Percentiles rank a stretch among this genome's conserved stretches.
phyloP scores from a whole-genome alignment of 169 alveolate genomes.

The Plasmodium malariae region DNA sequence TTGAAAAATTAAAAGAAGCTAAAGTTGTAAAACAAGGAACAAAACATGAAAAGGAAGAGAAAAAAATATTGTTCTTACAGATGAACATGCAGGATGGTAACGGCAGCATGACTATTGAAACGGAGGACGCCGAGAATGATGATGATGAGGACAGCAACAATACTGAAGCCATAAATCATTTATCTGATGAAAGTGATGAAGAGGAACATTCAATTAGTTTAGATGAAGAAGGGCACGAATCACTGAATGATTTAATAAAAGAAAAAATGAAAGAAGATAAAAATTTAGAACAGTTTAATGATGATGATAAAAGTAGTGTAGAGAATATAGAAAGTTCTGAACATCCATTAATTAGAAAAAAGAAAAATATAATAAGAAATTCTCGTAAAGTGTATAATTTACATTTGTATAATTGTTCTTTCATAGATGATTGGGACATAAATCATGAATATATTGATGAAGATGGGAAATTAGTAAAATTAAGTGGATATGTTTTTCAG shows the following conservation, averaged over 20 bases:
- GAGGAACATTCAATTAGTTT: no score
- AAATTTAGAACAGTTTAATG: constrained; percentile 23
- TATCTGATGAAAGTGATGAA: not conserved
- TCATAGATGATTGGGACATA: constrained; percentile 73
- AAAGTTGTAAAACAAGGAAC: not conserved
- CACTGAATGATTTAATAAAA: not conserved
- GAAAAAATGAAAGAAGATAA: constrained; percentile 59
- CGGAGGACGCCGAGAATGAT: not conserved
- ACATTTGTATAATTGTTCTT: constrained; percentile 61
- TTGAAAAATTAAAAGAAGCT: not conserved
- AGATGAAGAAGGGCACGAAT: not conserved
- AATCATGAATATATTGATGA: constrained; percentile 69
- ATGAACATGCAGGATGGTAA: not conserved
- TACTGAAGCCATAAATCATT: not conserved
- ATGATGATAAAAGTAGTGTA: constrained; percentile 9
- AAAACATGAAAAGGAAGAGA: not conserved
- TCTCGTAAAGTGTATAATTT: constrained; percentile 66
- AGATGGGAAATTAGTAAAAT: constrained; percentile 57
- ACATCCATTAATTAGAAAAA: constrained; percentile 27
- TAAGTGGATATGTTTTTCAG: constrained; percentile 76
- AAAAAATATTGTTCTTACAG: not conserved
- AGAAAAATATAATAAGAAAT: constrained; percentile 53
- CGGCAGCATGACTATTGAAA: not conserved
- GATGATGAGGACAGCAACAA: not conserved
- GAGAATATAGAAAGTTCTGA: not conserved